Percentiles rank a stretch among this genome's conserved stretches.
phyloP scores from a whole-genome alignment of 306 rosid genomes.

The Glycine tomentella region DNA sequence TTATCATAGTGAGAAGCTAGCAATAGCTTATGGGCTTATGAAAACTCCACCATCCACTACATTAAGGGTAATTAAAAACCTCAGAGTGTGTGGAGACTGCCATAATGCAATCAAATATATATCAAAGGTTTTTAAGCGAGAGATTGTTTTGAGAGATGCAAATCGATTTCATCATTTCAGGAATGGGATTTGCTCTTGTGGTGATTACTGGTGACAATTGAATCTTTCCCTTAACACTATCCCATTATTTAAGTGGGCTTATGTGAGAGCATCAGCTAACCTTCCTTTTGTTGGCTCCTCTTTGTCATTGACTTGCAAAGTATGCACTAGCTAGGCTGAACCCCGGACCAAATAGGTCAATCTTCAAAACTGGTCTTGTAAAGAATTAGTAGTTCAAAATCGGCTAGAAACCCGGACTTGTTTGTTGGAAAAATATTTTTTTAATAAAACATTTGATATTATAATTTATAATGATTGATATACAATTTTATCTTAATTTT shows the following conservation, averaged over 20 bases:
- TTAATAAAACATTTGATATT: background rate
- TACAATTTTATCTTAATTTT: background rate
- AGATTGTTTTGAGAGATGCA: conserved; percentile 79
- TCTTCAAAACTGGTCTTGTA: background rate
- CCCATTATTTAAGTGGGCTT: background rate
- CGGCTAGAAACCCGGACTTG: background rate
- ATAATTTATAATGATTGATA: background rate
- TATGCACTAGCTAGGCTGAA: background rate
- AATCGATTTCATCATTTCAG: conserved; percentile 79
- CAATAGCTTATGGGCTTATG: conserved; percentile 67
- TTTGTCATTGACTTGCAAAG: background rate
- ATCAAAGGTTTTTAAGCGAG: conserved; percentile 62
- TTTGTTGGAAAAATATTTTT: background rate
- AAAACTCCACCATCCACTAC: conserved; percentile 60
- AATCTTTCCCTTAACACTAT: background rate
- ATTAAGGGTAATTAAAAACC: conserved; percentile 75
- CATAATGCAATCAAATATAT: conserved; percentile 78
- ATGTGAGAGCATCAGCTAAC: conserved; percentile 4
- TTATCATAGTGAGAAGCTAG: conserved; percentile 74
- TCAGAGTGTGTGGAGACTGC: conserved; percentile 83
- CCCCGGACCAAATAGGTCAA: background rate
- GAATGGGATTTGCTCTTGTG: conserved; percentile 55
- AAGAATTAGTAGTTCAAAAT: background rate
- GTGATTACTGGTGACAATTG: conserved; percentile 67
- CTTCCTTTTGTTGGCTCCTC: background rate